These are phyloP conservation scores for Letharia columbiana DNA, from an alignment of 495 filamentous ascomycete species.

Conservation along the genomic window DNA sequence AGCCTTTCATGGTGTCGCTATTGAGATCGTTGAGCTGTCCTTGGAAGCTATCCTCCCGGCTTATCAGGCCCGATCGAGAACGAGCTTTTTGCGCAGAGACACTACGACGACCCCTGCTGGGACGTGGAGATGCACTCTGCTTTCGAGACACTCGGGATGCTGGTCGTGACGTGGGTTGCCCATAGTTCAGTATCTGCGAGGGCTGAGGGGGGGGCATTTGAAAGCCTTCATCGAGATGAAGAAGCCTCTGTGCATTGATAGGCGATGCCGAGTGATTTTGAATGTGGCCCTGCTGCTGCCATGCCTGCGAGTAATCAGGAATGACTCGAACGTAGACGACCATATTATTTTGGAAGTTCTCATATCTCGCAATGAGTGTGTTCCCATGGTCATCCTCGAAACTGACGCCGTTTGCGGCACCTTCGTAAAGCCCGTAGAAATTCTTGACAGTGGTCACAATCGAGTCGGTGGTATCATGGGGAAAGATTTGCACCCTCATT, in stretches of 20 bases:
- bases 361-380: conserved; percentile 87
- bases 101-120: conserved; percentile 66
- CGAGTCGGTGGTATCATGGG: conserved; percentile 89
- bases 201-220: conserved; percentile 47
- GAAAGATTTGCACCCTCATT: conserved; percentile 83
- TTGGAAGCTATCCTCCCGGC: conserved; percentile 58
- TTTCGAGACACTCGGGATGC: conserved; percentile 58
- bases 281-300: conserved; percentile 33
- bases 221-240: conserved; percentile 48
- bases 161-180: conserved; percentile 54
- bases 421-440: conserved; percentile 87
- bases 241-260: conserved; percentile 39
- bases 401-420: conserved; percentile 65
- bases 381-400: conserved; percentile 84
- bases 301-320: conserved; percentile 43
- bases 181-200: conserved; percentile 43
- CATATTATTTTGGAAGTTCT: conserved; percentile 87
- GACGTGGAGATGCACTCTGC: conserved; percentile 76
- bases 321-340: conserved; percentile 81
- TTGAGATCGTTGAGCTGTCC: conserved; percentile 49
- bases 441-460: conserved; percentile 96
- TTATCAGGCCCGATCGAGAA: conserved; percentile 57
- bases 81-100: conserved; percentile 66
- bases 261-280: conserved; percentile 33
- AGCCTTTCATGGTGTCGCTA: conserved; percentile 57